These are phyloP conservation scores for Sclerotinia nivalis DNA, from an alignment of 2,329 filamentous ascomycete genomes.

Conservation along the genomic window DNA sequence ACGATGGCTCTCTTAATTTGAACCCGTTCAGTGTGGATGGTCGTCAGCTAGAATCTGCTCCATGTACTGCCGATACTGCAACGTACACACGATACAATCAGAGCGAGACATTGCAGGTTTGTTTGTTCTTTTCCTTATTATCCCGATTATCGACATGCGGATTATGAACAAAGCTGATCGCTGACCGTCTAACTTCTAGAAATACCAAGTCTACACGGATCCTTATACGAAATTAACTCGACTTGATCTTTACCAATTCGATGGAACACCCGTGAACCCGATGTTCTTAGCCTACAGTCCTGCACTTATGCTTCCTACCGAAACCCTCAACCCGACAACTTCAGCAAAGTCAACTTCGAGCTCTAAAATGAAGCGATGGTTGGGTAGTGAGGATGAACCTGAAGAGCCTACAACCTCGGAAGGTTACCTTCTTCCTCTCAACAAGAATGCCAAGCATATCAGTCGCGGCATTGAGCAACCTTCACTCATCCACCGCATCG, in stretches of 20 bases:
- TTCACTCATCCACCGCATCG: conserved; percentile 31
- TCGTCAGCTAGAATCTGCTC: conserved; percentile 64
- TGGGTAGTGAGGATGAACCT: conserved; percentile 32
- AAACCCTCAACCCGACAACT: conserved; percentile 59
- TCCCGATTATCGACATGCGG: background rate
- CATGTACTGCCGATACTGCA: conserved; percentile 55
- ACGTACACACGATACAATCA: conserved; percentile 68
- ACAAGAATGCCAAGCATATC: conserved; percentile 39
- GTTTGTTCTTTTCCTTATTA: conserved; percentile 20
- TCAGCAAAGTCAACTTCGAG: conserved; percentile 43
- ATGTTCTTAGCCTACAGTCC: conserved; percentile 65
- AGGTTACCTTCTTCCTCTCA: conserved; percentile 33
- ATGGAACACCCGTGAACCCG: conserved; percentile 65
- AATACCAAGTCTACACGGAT: conserved; percentile 51
- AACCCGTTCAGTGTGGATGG: conserved; percentile 66
- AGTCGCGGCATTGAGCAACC: conserved; percentile 33
- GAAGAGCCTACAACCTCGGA: conserved; percentile 44
- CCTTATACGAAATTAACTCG: conserved; percentile 61
- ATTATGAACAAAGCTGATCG: background rate
- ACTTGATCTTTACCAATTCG: conserved; percentile 63
- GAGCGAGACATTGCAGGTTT: conserved; percentile 61
- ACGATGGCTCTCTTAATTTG: conserved; percentile 59
- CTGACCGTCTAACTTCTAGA: conserved; percentile 31
- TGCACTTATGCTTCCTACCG: conserved; percentile 69
- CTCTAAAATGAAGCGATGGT: conserved; percentile 42